Evolutionary conservation across 2,329 filamentous ascomycete genomes (phyloP).

Genomic region (Basipetospora sp.): DNA sequence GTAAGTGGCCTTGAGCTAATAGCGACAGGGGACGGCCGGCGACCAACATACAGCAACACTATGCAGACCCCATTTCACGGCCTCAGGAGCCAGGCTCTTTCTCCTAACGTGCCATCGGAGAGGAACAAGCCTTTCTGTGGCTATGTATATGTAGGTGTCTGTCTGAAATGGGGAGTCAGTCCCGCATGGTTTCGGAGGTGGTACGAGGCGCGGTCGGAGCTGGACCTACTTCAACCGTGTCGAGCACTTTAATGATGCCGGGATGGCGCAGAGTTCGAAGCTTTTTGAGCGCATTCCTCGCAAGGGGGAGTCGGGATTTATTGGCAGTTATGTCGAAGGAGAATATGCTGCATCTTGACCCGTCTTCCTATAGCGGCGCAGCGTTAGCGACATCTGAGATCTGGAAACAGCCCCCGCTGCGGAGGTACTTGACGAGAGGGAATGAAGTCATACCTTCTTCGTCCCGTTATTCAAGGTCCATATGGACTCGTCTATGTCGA

Average conservation of each 20-base stretch:
- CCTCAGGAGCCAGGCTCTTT: constrained; percentile 78
- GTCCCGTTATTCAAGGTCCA: constrained; percentile 95
- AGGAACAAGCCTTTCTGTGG: constrained; percentile 78
- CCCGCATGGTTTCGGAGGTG: background rate
- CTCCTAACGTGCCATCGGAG: constrained; percentile 81
- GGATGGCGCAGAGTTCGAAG: constrained; percentile 84
- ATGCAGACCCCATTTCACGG: constrained; percentile 89
- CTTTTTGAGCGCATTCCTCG: constrained; percentile 88
- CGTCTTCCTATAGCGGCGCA: constrained; percentile 55
- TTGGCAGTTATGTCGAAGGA: constrained; percentile 80
- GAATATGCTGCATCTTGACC: constrained; percentile 89
- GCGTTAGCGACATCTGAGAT: too few relatives aligned
- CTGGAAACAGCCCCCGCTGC: too few relatives aligned
- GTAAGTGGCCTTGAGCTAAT: too few relatives aligned
- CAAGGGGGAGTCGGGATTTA: constrained; percentile 67
- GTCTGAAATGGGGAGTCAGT: constrained; percentile 37
- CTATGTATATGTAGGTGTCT: constrained; percentile 89
- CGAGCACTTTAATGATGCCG: constrained; percentile 82
- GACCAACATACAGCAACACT: constrained; percentile 53
- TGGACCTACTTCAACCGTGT: constrained; percentile 66
- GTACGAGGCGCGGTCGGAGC: background rate
- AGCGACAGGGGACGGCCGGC: background rate
- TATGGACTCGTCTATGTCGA: constrained; percentile 84
- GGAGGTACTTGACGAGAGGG: too few relatives aligned
- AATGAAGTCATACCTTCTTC: constrained; percentile 76